These are phyloP conservation scores for Exophiala calicioides DNA, from an alignment of 2,329 filamentous ascomycete genomes.

Conservation along the genomic window DNA sequence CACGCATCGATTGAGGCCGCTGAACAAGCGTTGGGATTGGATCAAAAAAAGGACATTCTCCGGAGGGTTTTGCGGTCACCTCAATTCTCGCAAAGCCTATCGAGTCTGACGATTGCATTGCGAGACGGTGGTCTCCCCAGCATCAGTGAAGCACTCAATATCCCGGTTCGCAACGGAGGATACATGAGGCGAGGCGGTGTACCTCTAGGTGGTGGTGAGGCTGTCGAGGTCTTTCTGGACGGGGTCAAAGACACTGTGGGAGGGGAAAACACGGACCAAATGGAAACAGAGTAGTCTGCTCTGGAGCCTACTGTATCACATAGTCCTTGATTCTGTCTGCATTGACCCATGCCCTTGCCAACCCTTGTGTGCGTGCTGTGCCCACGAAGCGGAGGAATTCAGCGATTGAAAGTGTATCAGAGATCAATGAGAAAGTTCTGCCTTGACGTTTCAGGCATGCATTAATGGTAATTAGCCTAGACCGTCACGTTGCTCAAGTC, in stretches of 20 bases:
- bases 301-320: neutral
- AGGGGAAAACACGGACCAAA: constrained; percentile 33
- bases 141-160: constrained; percentile 79
- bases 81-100: constrained; percentile 84
- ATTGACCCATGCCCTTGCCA: too few species aligned
- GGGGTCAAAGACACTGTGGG: constrained; percentile 80
- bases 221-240: constrained; percentile 86
- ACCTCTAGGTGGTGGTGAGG: constrained; percentile 83
- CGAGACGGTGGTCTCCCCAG: constrained; percentile 87
- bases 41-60: constrained; percentile 78
- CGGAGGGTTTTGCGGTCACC: constrained; percentile 82
- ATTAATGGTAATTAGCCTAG: too few species aligned
- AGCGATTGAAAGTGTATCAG: too few species aligned
- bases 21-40: constrained; percentile 68
- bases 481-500: too few species aligned
- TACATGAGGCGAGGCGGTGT: constrained; percentile 75
- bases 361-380: too few species aligned
- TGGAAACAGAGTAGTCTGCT: constrained; percentile 44
- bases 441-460: too few species aligned
- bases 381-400: too few species aligned
- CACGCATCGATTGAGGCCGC: constrained; percentile 70
- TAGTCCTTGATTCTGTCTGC: too few species aligned
- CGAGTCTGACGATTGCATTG: constrained; percentile 81
- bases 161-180: constrained; percentile 82
- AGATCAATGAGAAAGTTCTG: too few species aligned